Conservation (phyloP, 2,329 filamentous ascomycete species). For the Colletotrichum lupini region DNA sequence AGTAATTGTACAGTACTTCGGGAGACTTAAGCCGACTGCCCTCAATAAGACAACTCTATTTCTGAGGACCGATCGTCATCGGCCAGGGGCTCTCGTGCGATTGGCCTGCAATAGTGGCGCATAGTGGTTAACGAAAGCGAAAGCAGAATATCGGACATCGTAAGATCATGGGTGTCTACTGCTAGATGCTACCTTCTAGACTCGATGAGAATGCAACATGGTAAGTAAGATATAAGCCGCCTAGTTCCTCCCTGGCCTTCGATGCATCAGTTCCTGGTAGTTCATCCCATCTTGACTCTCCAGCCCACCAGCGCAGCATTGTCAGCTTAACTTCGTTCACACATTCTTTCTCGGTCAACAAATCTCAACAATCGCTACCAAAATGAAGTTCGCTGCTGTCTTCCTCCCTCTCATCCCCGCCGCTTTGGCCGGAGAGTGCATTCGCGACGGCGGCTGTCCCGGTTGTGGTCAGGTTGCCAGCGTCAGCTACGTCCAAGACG, state of each 20-base stretch:
- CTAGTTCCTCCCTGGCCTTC: background rate
- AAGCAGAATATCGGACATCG: background rate
- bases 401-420: conserved; percentile 1
- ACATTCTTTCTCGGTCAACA: background rate
- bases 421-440: background rate
- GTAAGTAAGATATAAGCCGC: background rate
- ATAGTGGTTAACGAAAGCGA: background rate
- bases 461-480: conserved; percentile 3
- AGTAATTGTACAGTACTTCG: background rate
- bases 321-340: background rate
- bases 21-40: background rate
- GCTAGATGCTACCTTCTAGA: background rate
- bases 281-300: background rate
- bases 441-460: conserved; percentile 5
- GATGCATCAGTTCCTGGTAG: background rate
- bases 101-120: background rate
- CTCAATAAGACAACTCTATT: background rate
- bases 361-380: background rate
- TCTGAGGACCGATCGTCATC: too few relatives aligned
- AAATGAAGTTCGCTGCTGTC: conserved; percentile 7
- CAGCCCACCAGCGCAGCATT: background rate
- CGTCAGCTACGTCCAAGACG: background rate
- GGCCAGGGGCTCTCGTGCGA: background rate
- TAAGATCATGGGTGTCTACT: background rate
- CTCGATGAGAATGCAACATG: background rate